Evolutionary conservation across 805 yeast species (phyloP).

Genomic region (Starmerella floricola): DNA sequence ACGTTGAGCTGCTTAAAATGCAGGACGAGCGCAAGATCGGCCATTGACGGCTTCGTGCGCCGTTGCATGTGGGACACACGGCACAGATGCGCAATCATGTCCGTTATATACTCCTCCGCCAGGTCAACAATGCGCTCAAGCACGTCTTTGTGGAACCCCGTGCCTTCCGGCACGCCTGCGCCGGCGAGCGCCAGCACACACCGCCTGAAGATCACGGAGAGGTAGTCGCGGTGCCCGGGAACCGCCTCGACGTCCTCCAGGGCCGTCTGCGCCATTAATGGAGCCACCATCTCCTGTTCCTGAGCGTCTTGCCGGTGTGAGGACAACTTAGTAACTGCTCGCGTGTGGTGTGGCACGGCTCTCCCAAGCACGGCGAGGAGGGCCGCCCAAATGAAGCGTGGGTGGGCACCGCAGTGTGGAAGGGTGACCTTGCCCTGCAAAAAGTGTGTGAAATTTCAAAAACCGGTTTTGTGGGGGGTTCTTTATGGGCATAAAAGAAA

Average conservation of each 20-base stretch:
- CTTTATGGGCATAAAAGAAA: not conserved
- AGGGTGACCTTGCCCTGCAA: too few species aligned
- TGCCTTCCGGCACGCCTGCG: conserved; percentile 13
- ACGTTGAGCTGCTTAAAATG: conserved; percentile 25
- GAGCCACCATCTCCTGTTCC: not conserved
- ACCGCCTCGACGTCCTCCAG: conserved; percentile 6
- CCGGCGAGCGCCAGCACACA: conserved; percentile 24
- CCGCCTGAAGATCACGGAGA: conserved; percentile 21
- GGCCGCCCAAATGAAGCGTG: too few species aligned
- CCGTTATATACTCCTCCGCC: conserved; percentile 27
- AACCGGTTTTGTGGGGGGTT: not conserved
- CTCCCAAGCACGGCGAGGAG: too few species aligned
- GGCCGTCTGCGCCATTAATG: not conserved
- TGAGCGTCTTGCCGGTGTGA: not conserved
- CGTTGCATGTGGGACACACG: conserved; percentile 27
- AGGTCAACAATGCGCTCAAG: conserved; percentile 25
- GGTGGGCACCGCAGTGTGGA: too few species aligned
- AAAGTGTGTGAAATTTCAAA: too few species aligned
- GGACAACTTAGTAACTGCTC: too few species aligned
- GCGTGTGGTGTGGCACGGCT: too few species aligned
- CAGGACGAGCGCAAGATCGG: conserved; percentile 28
- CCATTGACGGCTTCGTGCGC: conserved; percentile 27
- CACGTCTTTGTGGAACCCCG: conserved; percentile 20
- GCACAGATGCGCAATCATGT: conserved; percentile 23
- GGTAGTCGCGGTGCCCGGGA: conserved; percentile 18